A percentile compares a stretch with the other conserved stretches of the same genome.
Evolutionary conservation across 495 filamentous ascomycete genomes (phyloP).

Genomic region (Penicillium soppii): DNA sequence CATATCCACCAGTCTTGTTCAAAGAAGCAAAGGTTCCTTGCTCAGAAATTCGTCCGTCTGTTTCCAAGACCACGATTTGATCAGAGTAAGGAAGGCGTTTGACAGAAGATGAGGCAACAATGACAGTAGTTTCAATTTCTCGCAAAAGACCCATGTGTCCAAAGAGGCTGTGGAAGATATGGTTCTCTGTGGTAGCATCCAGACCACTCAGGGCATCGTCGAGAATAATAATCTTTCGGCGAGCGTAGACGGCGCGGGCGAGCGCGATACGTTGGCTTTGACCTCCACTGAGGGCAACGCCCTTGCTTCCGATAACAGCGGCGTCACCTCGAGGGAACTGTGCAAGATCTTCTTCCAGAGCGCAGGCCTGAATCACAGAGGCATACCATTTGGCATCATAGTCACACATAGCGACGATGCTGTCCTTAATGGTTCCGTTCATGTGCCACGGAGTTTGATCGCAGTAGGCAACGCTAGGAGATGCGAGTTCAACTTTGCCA

Average conservation of each 20-base stretch:
- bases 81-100: slow-evolving; percentile 51
- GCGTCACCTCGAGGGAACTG: slow-evolving; percentile 56
- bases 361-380: slow-evolving; percentile 63
- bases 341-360: slow-evolving; percentile 55
- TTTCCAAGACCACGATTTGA: slow-evolving; percentile 50
- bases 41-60: slow-evolving; percentile 43
- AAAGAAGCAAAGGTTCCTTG: slow-evolving; percentile 53
- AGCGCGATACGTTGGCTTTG: slow-evolving; percentile 65
- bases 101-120: slow-evolving; percentile 52
- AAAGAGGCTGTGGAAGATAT: slow-evolving; percentile 58
- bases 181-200: slow-evolving; percentile 58
- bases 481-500: slow-evolving; percentile 42
- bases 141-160: slow-evolving; percentile 54
- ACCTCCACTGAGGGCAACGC: slow-evolving; percentile 62
- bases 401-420: slow-evolving; percentile 52
- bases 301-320: slow-evolving; percentile 63
- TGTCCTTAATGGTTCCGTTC: slow-evolving; percentile 59
- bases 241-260: slow-evolving; percentile 57
- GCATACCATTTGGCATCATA: slow-evolving; percentile 61
- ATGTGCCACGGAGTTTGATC: slow-evolving; percentile 54
- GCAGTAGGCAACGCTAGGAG: slow-evolving; percentile 49
- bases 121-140: slow-evolving; percentile 45
- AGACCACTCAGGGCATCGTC: slow-evolving; percentile 63
- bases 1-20: slow-evolving; percentile 45
- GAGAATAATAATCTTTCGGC: slow-evolving; percentile 53